Conservation (phyloP, 139 green algal genomes). For the Asterochloris erici region DNA sequence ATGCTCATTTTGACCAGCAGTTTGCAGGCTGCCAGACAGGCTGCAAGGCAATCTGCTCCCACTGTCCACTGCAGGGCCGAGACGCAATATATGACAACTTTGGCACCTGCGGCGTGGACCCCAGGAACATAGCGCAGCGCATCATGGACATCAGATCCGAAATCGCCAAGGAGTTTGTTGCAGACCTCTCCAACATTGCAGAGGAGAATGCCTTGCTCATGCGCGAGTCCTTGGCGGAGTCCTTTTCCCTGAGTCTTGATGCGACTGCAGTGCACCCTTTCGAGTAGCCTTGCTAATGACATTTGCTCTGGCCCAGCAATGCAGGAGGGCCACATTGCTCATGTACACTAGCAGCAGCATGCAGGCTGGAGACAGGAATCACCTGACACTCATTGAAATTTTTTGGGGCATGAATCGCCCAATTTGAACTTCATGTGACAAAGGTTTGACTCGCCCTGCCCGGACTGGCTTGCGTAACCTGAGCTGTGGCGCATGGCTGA, state of each 20-base stretch:
- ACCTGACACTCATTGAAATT: no score
- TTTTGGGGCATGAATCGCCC: no score
- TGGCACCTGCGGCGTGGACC: slow-evolving; percentile 59
- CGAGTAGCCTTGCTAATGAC: no score
- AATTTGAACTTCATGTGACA: no score
- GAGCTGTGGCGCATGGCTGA: no score
- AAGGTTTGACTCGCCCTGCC: no score
- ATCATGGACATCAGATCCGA: slow-evolving; percentile 81
- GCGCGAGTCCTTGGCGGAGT: slow-evolving; percentile 34
- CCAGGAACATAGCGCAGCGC: slow-evolving; percentile 74
- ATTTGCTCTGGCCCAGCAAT: no score
- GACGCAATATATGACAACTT: slow-evolving; percentile 57
- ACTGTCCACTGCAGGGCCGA: slow-evolving; percentile 17
- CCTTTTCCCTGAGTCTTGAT: slow-evolving; percentile 15
- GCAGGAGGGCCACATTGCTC: no score
- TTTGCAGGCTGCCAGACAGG: neutral
- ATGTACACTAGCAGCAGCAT: no score
- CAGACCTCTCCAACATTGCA: slow-evolving; percentile 61
- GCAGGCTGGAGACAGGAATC: no score
- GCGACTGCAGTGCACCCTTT: no score
- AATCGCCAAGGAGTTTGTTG: slow-evolving; percentile 73
- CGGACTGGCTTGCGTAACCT: no score
- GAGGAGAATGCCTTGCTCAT: slow-evolving; percentile 60
- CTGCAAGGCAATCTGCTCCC: neutral
- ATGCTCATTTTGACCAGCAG: neutral